These are phyloP conservation scores for Chamaenerion angustifolium DNA, from an alignment of 345 rosid species.

Conservation along the genomic window DNA sequence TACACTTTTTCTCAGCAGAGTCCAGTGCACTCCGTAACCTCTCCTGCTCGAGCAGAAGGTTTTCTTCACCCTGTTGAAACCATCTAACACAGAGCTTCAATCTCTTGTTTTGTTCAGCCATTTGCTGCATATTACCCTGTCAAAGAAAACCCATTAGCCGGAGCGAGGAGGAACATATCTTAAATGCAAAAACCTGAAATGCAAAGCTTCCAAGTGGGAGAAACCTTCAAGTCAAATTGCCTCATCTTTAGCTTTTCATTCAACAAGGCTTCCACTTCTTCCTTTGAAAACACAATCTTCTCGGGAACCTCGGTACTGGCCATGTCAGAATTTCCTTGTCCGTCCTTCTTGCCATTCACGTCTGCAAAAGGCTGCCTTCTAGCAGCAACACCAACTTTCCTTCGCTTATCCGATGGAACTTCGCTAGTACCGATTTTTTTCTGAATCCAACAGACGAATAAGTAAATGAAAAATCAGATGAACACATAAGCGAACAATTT, in stretches of 20 bases:
- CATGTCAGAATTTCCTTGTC: conserved; percentile 18
- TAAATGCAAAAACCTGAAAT: no score
- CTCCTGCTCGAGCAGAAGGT: conserved; percentile 40
- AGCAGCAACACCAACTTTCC: conserved; percentile 34
- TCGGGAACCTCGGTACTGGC: conserved; percentile 33
- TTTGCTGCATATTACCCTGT: conserved; percentile 54
- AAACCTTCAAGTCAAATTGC: conserved; percentile 74
- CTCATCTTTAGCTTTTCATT: conserved; percentile 55
- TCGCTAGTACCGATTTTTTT: conserved; percentile 38
- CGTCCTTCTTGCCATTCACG: conserved; percentile 40
- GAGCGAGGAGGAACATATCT: not conserved
- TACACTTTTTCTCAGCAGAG: conserved; percentile 37
- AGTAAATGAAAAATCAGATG: not conserved
- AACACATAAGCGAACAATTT: not conserved
- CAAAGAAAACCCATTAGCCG: not conserved
- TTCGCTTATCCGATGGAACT: conserved; percentile 53
- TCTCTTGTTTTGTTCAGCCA: conserved; percentile 43
- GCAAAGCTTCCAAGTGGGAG: not conserved
- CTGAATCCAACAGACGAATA: conserved; percentile 12
- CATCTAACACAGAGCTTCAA: conserved; percentile 67
- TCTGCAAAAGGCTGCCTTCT: conserved; percentile 40
- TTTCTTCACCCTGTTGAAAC: conserved; percentile 55
- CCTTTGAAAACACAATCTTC: conserved; percentile 48
- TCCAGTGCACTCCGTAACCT: conserved; percentile 42
- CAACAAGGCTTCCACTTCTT: conserved; percentile 60